Base-by-base conservation (phyloP, 129 eudicot genomes). In the Arctium minus region DNA sequence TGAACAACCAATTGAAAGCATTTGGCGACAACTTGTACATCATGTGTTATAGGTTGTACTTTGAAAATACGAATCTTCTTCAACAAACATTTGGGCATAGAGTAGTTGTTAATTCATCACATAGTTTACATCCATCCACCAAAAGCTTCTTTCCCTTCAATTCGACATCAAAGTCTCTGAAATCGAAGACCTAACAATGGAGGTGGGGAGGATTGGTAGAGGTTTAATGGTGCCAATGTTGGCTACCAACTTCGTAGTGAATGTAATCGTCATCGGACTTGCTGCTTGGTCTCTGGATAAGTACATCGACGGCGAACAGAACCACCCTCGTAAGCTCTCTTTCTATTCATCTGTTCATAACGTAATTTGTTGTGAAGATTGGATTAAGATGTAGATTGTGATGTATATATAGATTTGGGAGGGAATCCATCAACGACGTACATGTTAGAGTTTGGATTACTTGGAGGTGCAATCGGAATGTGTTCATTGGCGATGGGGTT, bases 281-380 rank as follows among this genome's bases (percentile, higher is more conserved):
- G 97, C 98, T 8, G 89, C 76, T 1, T 94, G 97, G 98, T 94
- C 97, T 40, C 83, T 92, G 70, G 93, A 94, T 86, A 92, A 92
- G 86, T 94, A 92, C 84, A 92, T 94, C 81, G 94, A 94, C 70
- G 97, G 97, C 78, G 79, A 86, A 38, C 97, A 88, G 73, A 74
- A 87, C 77, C 95, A 92, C 40, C 97, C 92, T 70, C 95, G 97
- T 94, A 78, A 76, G 85, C 69, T 50, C 69, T 50, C 56, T 17
- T 17, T 69, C 44, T 80, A 5, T 60, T 60, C 4, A 60, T 60
- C 29, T 60, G 68, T 60, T 60, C 5, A 60, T 17, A 60, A 56
- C 65, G 27, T 31, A 13, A 46, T 31, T 22, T 18, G 32, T 77
- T 70, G 37, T 8, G 73, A 30, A 5, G 11, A 2, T 1, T 18